Percentiles rank a stretch among this genome's conserved stretches.
These are phyloP conservation scores for Boletus reticulatus DNA, from an alignment of 768 basidiomycete genomes.

Conservation along the genomic window DNA sequence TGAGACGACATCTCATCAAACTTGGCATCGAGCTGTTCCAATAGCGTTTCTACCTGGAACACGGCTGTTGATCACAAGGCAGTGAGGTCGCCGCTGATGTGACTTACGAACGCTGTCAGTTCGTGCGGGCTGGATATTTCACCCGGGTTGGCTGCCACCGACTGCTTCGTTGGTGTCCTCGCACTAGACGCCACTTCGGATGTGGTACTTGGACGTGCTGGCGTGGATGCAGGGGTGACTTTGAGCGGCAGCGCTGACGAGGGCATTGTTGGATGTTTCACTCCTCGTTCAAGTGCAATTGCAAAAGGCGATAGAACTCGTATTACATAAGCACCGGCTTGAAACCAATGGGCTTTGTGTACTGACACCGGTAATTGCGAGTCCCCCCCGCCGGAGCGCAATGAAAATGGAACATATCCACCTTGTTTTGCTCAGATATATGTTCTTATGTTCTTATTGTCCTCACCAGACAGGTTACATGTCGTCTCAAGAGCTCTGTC, in stretches of 20 bases:
- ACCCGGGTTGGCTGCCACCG: slow-evolving; percentile 35
- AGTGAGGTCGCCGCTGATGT: slow-evolving; percentile 4
- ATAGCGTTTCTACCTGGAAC: slow-evolving; percentile 76
- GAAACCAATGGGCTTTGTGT: slow-evolving; percentile 10
- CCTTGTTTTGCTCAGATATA: background rate
- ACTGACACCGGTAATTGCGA: background rate
- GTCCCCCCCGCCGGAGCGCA: too few species aligned
- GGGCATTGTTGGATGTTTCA: slow-evolving; percentile 25
- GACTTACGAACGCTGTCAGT: slow-evolving; percentile 86
- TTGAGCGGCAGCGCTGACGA: slow-evolving; percentile 69
- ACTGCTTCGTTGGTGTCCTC: slow-evolving; percentile 50
- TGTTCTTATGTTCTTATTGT: slow-evolving; percentile 6
- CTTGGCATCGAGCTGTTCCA: slow-evolving; percentile 85
- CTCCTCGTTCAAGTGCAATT: too few species aligned
- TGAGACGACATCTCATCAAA: slow-evolving; percentile 94
- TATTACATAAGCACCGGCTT: slow-evolving; percentile 13
- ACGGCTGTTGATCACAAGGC: background rate
- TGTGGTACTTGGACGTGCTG: slow-evolving; percentile 37
- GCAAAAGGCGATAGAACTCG: background rate
- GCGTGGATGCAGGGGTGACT: slow-evolving; percentile 52
- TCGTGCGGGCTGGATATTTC: slow-evolving; percentile 94
- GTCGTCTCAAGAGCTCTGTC: background rate
- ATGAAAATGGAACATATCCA: too few species aligned
- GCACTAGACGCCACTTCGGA: slow-evolving; percentile 22
- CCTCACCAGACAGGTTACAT: background rate